phyloP scores from a whole-genome alignment of 306 rosid genomes.

The Citrullus colocynthis region DNA sequence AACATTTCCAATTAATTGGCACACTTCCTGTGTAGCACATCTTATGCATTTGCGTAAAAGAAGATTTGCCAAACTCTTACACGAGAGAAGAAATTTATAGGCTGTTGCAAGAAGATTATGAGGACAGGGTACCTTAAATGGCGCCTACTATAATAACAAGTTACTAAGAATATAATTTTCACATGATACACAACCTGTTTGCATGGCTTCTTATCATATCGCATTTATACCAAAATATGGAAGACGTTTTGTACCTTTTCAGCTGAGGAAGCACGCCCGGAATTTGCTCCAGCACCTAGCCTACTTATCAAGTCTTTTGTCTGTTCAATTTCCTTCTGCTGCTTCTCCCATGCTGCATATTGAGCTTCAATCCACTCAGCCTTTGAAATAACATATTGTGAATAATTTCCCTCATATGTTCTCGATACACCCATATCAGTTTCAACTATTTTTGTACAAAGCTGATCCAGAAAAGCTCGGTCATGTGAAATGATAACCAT shows the following conservation, averaged over 20 bases:
- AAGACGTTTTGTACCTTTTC: slow-evolving; percentile 48
- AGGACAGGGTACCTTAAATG: neutral
- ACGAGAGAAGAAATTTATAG: neutral
- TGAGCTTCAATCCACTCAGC: slow-evolving; percentile 87
- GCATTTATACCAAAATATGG: neutral
- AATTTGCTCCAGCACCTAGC: slow-evolving; percentile 92
- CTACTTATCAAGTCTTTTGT: slow-evolving; percentile 69
- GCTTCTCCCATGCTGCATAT: slow-evolving; percentile 95
- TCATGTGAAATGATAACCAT: slow-evolving; percentile 98
- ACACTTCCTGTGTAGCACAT: neutral
- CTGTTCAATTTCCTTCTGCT: slow-evolving; percentile 92
- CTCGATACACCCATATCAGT: slow-evolving; percentile 92
- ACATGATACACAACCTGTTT: neutral
- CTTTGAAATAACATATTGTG: slow-evolving; percentile 55
- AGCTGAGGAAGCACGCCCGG: slow-evolving; percentile 94
- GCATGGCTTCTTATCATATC: neutral
- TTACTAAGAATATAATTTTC: neutral
- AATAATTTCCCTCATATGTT: slow-evolving; percentile 80
- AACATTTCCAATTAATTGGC: neutral
- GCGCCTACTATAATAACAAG: neutral
- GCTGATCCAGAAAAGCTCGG: slow-evolving; percentile 95
- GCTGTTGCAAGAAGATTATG: neutral
- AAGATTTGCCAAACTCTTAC: neutral
- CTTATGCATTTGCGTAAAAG: neutral
- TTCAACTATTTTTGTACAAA: slow-evolving; percentile 97